Percentiles rank a stretch among this genome's conserved stretches.
Evolutionary conservation across 2,329 filamentous ascomycete genomes (phyloP).

Genomic region (Cercospora sp.): DNA sequence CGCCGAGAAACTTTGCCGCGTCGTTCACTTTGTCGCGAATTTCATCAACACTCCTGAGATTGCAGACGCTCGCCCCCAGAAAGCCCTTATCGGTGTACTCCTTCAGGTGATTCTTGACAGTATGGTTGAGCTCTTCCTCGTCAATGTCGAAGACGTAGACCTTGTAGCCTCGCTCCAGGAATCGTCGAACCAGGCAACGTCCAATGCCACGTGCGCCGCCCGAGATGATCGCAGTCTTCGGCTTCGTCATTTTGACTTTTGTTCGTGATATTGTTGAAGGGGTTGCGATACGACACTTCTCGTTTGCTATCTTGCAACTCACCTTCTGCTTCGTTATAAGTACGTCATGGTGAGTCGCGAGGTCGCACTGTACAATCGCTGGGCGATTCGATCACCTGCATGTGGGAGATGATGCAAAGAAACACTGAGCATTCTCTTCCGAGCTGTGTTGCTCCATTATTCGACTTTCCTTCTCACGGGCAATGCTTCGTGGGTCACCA

Average conservation of each 20-base stretch:
- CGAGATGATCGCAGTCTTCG: conserved; percentile 32
- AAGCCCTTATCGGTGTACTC: conserved; percentile 25
- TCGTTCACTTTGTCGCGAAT: conserved; percentile 36
- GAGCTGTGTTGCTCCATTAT: not conserved
- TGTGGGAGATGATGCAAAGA: not conserved
- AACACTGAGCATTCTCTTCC: not conserved
- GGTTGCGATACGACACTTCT: not conserved
- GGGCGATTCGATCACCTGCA: not conserved
- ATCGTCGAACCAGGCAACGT: conserved; percentile 38
- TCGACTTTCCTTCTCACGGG: not conserved
- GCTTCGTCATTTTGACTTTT: conserved; percentile 6
- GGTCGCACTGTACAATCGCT: not conserved
- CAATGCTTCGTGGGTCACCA: not conserved
- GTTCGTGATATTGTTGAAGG: not conserved
- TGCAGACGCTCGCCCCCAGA: conserved; percentile 32
- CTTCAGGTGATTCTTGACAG: conserved; percentile 34
- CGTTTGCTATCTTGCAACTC: not conserved
- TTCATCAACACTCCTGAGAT: conserved; percentile 39
- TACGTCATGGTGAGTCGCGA: conserved; percentile 6
- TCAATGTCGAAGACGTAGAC: conserved; percentile 47
- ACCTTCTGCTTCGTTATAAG: not conserved
- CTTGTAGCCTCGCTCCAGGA: conserved; percentile 42
- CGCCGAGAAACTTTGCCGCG: conserved; percentile 39
- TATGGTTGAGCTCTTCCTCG: conserved; percentile 42
- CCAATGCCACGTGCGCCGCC: conserved; percentile 42